A percentile compares a stretch with the other conserved stretches of the same genome.
phyloP scores from a whole-genome alignment of 768 basidiomycete genomes.

The Pisolithus sp. region DNA sequence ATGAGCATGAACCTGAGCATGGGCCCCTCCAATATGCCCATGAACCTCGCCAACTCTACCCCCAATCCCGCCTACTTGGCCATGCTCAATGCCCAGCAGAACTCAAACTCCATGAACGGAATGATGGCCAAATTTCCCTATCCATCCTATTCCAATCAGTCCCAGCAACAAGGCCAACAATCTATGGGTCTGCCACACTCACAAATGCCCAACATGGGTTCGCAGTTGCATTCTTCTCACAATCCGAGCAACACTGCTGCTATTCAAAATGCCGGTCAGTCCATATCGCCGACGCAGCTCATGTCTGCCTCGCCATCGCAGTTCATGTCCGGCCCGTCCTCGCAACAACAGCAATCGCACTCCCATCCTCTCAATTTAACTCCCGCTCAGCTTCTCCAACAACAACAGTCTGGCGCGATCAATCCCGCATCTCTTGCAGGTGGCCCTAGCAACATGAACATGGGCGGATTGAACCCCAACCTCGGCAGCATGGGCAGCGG shows the following conservation, averaged over 20 bases:
- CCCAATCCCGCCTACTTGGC: slow-evolving; percentile 28
- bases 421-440: slow-evolving; percentile 4
- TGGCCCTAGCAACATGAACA: slow-evolving; percentile 1
- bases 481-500: slow-evolving; percentile 12
- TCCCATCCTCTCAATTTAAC: slow-evolving; percentile 23
- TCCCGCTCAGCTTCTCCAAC: slow-evolving; percentile 31
- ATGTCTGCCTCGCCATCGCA: slow-evolving; percentile 16
- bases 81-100: slow-evolving; percentile 13
- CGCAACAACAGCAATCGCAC: slow-evolving; percentile 7
- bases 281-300: slow-evolving; percentile 19
- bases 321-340: slow-evolving; percentile 15
- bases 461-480: slow-evolving; percentile 18
- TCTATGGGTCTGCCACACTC: slow-evolving; percentile 10
- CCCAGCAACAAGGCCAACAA: slow-evolving; percentile 10
- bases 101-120: slow-evolving; percentile 3
- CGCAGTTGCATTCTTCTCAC: slow-evolving; percentile 6
- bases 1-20: slow-evolving; percentile 3
- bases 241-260: neutral
- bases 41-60: slow-evolving; percentile 4
- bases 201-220: slow-evolving; percentile 10
- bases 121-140: slow-evolving; percentile 10
- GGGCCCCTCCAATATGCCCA: slow-evolving; percentile 6
- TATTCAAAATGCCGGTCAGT: slow-evolving; percentile 11
- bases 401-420: slow-evolving; percentile 23
- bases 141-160: slow-evolving; percentile 11